Percentiles rank a stretch among this genome's conserved stretches.
These are phyloP conservation scores for Malus sieversii DNA, from an alignment of 306 rosid species.

Conservation along the genomic window DNA sequence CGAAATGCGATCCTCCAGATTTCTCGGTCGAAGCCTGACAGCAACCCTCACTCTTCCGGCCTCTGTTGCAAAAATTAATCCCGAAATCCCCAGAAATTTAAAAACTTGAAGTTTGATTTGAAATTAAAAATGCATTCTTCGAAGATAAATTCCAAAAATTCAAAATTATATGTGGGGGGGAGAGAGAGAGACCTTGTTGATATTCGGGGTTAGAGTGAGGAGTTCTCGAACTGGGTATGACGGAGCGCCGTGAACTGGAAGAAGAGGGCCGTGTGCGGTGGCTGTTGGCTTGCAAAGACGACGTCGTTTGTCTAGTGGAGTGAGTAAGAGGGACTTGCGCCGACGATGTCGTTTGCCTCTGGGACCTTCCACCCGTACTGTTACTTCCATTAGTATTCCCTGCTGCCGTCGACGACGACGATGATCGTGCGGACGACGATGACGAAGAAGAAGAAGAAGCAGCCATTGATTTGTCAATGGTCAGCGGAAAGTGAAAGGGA, in stretches of 20 bases:
- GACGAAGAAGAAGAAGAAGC: not conserved
- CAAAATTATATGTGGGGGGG: not conserved
- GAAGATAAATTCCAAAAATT: not conserved
- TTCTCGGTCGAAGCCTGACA: constrained; percentile 52
- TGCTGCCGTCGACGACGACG: constrained; percentile 10
- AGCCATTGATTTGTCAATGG: constrained; percentile 1
- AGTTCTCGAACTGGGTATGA: constrained; percentile 33
- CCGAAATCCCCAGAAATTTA: not conserved
- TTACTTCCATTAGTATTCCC: not conserved
- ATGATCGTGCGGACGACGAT: constrained; percentile 1
- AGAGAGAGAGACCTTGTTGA: constrained; percentile 28
- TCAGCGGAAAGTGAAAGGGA: not conserved
- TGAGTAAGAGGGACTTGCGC: constrained; percentile 22
- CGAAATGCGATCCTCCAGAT: constrained; percentile 37
- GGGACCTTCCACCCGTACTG: not conserved
- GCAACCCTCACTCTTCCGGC: constrained; percentile 62
- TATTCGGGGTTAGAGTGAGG: constrained; percentile 30
- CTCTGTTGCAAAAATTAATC: constrained; percentile 22
- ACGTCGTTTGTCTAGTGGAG: constrained; percentile 1
- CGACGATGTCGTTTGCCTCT: not conserved
- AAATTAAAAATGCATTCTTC: not conserved
- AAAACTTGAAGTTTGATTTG: no score
- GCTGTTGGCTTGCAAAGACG: not conserved
- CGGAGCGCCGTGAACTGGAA: constrained; percentile 42
- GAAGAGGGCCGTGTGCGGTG: constrained; percentile 31